Conservation (phyloP, 495 filamentous ascomycete genomes). For the Tuber magnatum region DNA sequence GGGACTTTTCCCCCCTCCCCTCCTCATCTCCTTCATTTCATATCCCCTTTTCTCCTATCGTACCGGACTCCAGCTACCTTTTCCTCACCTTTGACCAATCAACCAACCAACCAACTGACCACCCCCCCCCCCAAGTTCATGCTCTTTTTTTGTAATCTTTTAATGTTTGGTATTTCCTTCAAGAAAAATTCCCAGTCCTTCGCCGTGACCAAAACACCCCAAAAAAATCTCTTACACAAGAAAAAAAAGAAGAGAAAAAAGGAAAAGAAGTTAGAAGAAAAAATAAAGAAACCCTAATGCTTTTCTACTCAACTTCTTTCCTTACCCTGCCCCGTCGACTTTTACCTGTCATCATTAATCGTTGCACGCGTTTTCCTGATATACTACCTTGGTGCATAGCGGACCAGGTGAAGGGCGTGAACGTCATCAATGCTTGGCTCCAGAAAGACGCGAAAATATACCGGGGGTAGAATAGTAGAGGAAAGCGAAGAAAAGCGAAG, state of each 20-base stretch:
- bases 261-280: neutral
- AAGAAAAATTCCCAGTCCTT: constrained; percentile 8
- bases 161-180: constrained; percentile 5
- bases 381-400: constrained; percentile 9
- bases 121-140: neutral
- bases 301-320: constrained; percentile 27
- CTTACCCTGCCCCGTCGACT: constrained; percentile 23
- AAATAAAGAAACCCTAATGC: constrained; percentile 12
- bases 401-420: constrained; percentile 26
- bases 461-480: constrained; percentile 18
- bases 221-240: constrained; percentile 21
- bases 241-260: constrained; percentile 10
- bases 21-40: neutral
- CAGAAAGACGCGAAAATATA: constrained; percentile 33
- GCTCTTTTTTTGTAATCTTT: constrained; percentile 4
- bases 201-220: neutral
- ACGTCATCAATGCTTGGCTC: constrained; percentile 28
- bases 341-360: constrained; percentile 37
- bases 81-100: neutral
- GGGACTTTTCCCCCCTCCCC: neutral
- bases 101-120: neutral
- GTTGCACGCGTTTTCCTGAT: constrained; percentile 37
- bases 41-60: neutral
- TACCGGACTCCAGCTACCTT: neutral
- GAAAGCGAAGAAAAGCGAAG: constrained; percentile 10